Percentiles rank a stretch among this genome's conserved stretches.
Evolutionary conservation across 768 basidiomycete species (phyloP).

Genomic region (Leccinum boreale): DNA sequence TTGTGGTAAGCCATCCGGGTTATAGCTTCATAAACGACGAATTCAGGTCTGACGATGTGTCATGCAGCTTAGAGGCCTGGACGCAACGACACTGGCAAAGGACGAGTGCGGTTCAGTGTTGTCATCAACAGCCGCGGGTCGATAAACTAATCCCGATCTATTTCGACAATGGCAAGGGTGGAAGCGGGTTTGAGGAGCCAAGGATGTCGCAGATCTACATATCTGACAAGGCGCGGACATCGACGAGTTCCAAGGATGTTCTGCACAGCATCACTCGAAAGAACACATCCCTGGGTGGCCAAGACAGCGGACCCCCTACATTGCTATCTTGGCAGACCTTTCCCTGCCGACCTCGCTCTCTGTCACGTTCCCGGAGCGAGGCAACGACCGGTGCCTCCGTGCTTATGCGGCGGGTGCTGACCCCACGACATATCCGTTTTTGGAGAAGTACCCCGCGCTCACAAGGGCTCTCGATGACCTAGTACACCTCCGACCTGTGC

Average conservation of each 20-base stretch:
- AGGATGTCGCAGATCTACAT: constrained; percentile 17
- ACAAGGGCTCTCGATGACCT: not conserved
- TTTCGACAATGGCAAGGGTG: constrained; percentile 2
- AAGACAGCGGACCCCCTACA: not conserved
- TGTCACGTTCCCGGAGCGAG: not conserved
- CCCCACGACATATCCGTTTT: constrained; percentile 2
- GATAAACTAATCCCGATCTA: not conserved
- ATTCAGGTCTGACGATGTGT: not conserved
- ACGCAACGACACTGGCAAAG: not conserved
- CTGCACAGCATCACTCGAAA: not conserved
- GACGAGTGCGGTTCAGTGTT: not conserved
- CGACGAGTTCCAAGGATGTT: not conserved
- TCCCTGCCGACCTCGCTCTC: not conserved
- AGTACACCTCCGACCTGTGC: not conserved
- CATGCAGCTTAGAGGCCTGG: not conserved
- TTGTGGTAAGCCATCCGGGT: not conserved
- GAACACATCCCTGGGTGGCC: not conserved
- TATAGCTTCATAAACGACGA: not conserved
- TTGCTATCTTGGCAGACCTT: constrained; percentile 13
- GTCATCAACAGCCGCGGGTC: not conserved
- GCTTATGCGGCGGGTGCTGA: constrained; percentile 3
- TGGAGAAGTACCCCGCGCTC: not conserved
- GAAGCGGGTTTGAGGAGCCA: not conserved
- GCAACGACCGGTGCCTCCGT: constrained; percentile 4
- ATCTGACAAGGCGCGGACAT: constrained; percentile 11